phyloP scores from a whole-genome alignment of 331 rosid genomes.

The Stylosanthes scabra region DNA sequence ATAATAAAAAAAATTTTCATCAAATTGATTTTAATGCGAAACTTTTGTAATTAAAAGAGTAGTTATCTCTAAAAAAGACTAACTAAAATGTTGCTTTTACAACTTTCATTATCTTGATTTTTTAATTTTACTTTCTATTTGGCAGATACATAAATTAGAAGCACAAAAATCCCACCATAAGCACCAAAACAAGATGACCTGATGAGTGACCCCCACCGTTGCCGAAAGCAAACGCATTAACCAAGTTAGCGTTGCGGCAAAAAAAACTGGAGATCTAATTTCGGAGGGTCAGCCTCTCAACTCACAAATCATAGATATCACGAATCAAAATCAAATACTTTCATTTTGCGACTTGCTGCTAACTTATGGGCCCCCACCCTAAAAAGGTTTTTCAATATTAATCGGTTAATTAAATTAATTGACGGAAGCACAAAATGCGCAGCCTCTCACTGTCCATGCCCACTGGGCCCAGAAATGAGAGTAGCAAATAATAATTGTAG shows the following conservation, averaged over 20 bases:
- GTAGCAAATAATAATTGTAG: slow-evolving; percentile 8
- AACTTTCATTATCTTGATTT: too few species aligned
- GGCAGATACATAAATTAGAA: too few species aligned
- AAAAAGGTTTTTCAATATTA: neutral
- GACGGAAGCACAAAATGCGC: slow-evolving; percentile 26
- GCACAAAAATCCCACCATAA: neutral
- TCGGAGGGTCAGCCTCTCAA: slow-evolving; percentile 26
- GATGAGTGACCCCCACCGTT: neutral
- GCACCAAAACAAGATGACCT: neutral
- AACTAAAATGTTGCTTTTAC: too few species aligned
- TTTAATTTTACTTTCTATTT: too few species aligned
- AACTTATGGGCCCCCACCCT: slow-evolving; percentile 9
- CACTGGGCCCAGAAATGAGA: slow-evolving; percentile 13
- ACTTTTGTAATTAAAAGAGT: too few species aligned
- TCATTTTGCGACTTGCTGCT: neutral
- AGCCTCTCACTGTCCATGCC: slow-evolving; percentile 32
- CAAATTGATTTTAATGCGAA: too few species aligned
- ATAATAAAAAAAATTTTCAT: too few species aligned
- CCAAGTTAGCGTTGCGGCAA: slow-evolving; percentile 31
- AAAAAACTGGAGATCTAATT: slow-evolving; percentile 31
- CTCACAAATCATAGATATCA: slow-evolving; percentile 31
- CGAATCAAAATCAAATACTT: slow-evolving; percentile 35
- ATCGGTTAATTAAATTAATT: neutral
- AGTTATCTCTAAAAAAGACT: too few species aligned
- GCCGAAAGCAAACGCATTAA: slow-evolving; percentile 42